A percentile compares a stretch with the other conserved stretches of the same genome.
These are phyloP conservation scores for Termitomyces heimii DNA, from an alignment of 768 basidiomycete genomes.

Conservation along the genomic window DNA sequence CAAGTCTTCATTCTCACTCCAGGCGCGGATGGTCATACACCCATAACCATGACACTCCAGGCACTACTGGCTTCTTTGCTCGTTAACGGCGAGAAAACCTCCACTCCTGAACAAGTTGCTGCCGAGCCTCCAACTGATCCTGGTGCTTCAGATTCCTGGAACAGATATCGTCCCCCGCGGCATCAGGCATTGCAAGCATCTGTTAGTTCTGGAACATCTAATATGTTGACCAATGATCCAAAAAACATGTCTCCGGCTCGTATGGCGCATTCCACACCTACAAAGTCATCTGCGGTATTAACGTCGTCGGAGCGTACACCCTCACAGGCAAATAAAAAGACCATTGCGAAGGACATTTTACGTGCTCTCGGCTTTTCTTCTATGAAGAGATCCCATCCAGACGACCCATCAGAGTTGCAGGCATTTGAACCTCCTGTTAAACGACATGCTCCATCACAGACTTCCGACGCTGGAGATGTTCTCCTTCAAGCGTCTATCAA, in stretches of 20 bases:
- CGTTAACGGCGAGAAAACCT: neutral
- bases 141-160: neutral
- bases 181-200: neutral
- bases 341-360: slow-evolving; percentile 52
- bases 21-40: neutral
- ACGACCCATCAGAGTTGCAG: neutral
- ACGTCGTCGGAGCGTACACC: slow-evolving; percentile 21
- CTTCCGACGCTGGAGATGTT: neutral
- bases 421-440: slow-evolving; percentile 6
- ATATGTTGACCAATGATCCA: neutral
- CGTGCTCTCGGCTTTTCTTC: slow-evolving; percentile 36
- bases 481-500: neutral
- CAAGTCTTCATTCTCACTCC: neutral
- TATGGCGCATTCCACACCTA: neutral
- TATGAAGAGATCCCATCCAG: slow-evolving; percentile 18
- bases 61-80: neutral
- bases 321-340: slow-evolving; percentile 39
- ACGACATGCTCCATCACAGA: slow-evolving; percentile 4
- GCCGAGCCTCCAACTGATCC: neutral
- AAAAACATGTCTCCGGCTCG: neutral
- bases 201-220: neutral
- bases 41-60: neutral
- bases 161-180: slow-evolving; percentile 1
- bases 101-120: neutral
- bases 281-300: neutral